Percentiles rank a stretch among this genome's conserved stretches.
Conservation (phyloP, 225 moss, liverwort and hornwort species). For the Thuidium tamariscinum region DNA sequence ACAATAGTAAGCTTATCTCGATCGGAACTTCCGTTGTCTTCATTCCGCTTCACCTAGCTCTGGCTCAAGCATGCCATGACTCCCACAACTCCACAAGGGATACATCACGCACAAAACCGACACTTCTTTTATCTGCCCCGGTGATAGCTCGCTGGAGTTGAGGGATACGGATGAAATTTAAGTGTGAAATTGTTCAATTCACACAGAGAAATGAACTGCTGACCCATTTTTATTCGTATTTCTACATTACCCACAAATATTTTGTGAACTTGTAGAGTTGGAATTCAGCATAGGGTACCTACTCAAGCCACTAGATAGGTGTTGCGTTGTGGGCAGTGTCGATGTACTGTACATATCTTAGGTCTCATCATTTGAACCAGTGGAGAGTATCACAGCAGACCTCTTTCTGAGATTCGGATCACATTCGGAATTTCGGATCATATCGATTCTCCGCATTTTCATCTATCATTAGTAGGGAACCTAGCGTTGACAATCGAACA, state of each 20-base stretch:
- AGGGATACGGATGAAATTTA: no score
- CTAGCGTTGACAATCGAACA: background rate
- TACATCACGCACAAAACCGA: no score
- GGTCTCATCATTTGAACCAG: background rate
- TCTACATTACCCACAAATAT: background rate
- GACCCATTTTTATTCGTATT: background rate
- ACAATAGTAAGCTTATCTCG: background rate
- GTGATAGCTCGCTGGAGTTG: no score
- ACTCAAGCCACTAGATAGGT: background rate
- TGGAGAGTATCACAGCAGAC: background rate
- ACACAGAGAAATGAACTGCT: no score
- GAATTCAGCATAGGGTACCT: background rate
- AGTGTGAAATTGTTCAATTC: background rate
- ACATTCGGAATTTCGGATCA: background rate
- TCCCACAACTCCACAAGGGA: background rate
- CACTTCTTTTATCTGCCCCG: background rate
- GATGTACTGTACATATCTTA: background rate
- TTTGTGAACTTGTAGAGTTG: background rate
- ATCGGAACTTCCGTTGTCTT: background rate
- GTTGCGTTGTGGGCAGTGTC: background rate
- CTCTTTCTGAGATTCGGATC: background rate
- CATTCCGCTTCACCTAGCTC: background rate
- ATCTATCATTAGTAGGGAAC: background rate
- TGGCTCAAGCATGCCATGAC: background rate
- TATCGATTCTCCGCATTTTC: background rate